Evolutionary conservation across 2,329 filamentous ascomycete species (phyloP).

Genomic region (Aspergillus hiratsukae): DNA sequence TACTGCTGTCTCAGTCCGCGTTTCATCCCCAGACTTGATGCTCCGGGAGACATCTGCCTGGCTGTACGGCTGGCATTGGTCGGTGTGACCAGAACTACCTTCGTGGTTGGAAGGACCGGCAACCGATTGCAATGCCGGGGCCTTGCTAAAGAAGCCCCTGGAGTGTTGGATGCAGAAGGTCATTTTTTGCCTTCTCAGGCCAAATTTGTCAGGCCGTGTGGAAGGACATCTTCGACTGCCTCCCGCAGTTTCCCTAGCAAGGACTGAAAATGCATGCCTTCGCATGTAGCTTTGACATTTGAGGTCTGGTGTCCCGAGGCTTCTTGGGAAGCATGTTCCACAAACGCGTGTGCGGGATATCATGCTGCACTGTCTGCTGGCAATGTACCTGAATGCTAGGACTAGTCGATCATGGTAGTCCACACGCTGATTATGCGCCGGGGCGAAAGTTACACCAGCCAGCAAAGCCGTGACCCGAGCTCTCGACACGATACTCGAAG

Average conservation of each 20-base stretch:
- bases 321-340: not conserved
- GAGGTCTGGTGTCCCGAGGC: not conserved
- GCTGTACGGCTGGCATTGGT: not conserved
- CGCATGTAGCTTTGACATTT: not conserved
- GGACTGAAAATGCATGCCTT: not conserved
- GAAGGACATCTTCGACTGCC: not conserved
- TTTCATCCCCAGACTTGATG: not conserved
- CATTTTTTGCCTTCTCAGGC: not conserved
- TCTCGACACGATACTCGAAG: not conserved
- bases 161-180: not conserved
- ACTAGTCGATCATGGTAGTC: not conserved
- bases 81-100: not conserved
- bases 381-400: not conserved
- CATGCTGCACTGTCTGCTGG: not conserved
- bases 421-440: not conserved
- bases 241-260: not conserved
- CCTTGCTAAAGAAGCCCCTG: constrained; percentile 2
- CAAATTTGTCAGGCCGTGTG: not conserved
- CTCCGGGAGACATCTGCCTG: not conserved
- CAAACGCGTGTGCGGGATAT: not conserved
- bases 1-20: not conserved
- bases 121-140: not conserved
- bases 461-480: not conserved
- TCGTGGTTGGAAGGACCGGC: not conserved
- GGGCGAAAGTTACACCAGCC: not conserved